phyloP scores from a whole-genome alignment of 139 green algal species.

The Spirogloea muscicola region DNA sequence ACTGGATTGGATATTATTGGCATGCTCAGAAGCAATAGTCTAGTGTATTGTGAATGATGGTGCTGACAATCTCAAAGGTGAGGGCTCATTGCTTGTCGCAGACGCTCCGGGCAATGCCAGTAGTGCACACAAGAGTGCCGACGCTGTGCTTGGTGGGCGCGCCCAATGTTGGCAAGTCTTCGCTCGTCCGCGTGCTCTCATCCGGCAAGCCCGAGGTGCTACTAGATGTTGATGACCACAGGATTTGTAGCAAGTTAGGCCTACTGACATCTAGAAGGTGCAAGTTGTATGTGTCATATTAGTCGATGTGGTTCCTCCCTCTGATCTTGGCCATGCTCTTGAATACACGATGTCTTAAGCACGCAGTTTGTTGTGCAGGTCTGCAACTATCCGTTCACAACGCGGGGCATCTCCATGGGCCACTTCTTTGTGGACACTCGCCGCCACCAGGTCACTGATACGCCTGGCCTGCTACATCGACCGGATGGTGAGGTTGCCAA shows the following conservation, averaged over 20 bases:
- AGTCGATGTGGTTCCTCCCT: background rate
- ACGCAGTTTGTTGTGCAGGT: conserved; percentile 49
- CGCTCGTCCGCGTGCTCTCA: conserved; percentile 82
- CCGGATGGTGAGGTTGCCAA: conserved; percentile 53
- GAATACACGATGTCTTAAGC: background rate
- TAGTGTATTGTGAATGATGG: too few species aligned
- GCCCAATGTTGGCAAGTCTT: conserved; percentile 93
- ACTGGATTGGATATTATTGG: too few species aligned
- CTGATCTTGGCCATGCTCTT: background rate
- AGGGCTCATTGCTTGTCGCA: too few species aligned
- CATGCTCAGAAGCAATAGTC: too few species aligned
- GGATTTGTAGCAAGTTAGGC: background rate
- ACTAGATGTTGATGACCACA: background rate
- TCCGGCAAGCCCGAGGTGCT: conserved; percentile 54
- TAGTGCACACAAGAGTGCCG: conserved; percentile 75
- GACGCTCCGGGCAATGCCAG: conserved; percentile 66
- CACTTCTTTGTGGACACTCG: conserved; percentile 86
- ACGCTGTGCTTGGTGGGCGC: conserved; percentile 83
- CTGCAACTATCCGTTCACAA: conserved; percentile 98
- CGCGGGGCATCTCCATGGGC: conserved; percentile 91
- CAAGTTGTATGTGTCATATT: background rate
- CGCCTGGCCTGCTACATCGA: conserved; percentile 80
- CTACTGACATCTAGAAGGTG: background rate
- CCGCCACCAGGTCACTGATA: conserved; percentile 93
- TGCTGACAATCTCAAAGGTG: too few species aligned